These are phyloP conservation scores for Tetradesmus lagerheimii DNA, from an alignment of 139 green algal genomes.

Conservation along the genomic window DNA sequence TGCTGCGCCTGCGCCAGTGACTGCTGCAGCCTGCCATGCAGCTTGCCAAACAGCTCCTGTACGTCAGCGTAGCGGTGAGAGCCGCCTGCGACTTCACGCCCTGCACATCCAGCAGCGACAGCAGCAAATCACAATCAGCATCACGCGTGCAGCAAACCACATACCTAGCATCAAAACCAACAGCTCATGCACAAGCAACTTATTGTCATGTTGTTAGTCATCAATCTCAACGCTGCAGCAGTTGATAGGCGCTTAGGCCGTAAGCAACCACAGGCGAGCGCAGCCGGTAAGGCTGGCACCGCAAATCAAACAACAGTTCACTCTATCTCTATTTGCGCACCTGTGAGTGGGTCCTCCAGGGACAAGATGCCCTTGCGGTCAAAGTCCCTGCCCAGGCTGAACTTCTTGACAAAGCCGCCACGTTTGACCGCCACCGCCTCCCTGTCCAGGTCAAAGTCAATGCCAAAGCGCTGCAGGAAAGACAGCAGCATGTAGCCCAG, in stretches of 20 bases:
- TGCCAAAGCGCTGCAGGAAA: conserved; percentile 45
- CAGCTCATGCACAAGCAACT: no score
- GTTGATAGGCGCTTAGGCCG: no score
- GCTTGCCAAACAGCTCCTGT: not conserved
- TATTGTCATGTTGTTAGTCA: no score
- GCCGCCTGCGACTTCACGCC: conserved; percentile 44
- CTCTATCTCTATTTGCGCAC: not conserved
- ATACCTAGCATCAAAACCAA: no score
- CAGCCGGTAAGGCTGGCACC: no score
- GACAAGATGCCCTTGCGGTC: not conserved
- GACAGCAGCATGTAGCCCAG: conserved; percentile 5
- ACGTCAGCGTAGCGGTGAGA: conserved; percentile 45
- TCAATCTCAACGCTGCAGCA: no score
- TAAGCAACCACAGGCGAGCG: no score
- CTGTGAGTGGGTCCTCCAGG: conserved; percentile 45
- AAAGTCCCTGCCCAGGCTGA: not conserved
- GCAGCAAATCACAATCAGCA: no score
- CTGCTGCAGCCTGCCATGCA: not conserved
- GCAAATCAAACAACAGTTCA: no score
- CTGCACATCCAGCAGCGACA: not conserved
- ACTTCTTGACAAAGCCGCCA: conserved; percentile 11
- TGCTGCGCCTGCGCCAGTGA: not conserved
- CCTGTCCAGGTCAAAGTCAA: not conserved
- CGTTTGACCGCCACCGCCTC: conserved; percentile 33
- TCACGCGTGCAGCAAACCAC: no score